phyloP scores from a whole-genome alignment of 371 early-diverging fungal species.

The Umbelopsis sp. region DNA sequence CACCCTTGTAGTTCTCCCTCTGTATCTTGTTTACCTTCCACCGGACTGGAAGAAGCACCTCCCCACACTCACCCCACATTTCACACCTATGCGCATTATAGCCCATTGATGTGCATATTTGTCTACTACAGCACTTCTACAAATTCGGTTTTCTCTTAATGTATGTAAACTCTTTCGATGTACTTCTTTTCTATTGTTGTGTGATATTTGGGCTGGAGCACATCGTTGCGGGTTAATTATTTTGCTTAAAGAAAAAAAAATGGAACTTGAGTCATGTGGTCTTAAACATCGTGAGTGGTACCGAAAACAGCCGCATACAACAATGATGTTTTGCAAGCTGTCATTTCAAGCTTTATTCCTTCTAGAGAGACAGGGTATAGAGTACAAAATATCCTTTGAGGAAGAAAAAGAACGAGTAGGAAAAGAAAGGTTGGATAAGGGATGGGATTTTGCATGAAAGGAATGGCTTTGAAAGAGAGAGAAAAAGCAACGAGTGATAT shows the following conservation, averaged over 20 bases:
- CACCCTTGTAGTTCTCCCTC: not conserved
- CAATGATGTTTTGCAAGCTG: not conserved
- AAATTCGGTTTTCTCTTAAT: not conserved
- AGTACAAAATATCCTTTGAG: slow-evolving; percentile 12
- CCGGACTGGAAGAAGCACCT: slow-evolving; percentile 14
- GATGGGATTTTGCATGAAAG: not conserved
- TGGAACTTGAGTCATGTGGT: too few relatives aligned
- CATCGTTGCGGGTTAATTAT: too few relatives aligned
- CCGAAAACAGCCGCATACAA: not conserved
- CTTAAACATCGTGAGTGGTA: not conserved
- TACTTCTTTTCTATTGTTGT: not conserved
- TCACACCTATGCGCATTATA: not conserved
- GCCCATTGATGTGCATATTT: slow-evolving; percentile 12
- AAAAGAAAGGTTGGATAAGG: not conserved
- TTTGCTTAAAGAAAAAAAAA: too few relatives aligned
- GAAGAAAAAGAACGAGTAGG: not conserved
- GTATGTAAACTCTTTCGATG: slow-evolving; percentile 2
- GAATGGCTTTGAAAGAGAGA: not conserved
- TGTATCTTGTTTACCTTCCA: slow-evolving; percentile 19
- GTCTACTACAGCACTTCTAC: slow-evolving; percentile 6
- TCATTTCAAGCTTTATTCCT: not conserved
- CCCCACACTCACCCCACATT: too few relatives aligned
- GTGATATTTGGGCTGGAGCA: too few relatives aligned
- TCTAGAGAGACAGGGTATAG: slow-evolving; percentile 17
- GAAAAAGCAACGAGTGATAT: not conserved